Percentiles rank a stretch among this genome's conserved stretches.
phyloP scores from a whole-genome alignment of 192 early-diverging fungal species.

The Gamsiella multidivaricata region DNA sequence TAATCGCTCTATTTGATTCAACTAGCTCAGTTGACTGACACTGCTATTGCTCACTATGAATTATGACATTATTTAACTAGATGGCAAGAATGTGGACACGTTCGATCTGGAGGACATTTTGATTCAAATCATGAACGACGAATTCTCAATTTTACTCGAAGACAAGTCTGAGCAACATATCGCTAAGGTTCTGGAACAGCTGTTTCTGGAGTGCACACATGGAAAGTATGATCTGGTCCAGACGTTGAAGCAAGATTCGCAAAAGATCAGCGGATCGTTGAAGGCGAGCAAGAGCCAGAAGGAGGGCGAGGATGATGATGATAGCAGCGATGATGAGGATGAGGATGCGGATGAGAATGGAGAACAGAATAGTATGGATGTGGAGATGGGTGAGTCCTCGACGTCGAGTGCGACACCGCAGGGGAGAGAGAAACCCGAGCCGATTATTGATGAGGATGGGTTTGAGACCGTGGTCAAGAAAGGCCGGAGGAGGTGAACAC shows the following conservation, averaged over 20 bases:
- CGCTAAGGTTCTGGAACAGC: conserved; percentile 56
- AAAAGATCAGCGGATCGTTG: conserved; percentile 44
- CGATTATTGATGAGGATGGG: conserved; percentile 59
- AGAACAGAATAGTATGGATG: conserved; percentile 43
- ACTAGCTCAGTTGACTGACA: not conserved
- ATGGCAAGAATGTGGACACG: conserved; percentile 62
- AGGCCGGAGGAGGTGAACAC: conserved; percentile 20
- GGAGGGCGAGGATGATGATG: conserved; percentile 24
- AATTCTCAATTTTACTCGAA: conserved; percentile 64
- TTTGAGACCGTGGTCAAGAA: conserved; percentile 58
- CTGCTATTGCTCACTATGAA: not conserved
- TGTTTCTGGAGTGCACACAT: conserved; percentile 59
- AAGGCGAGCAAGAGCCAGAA: conserved; percentile 28
- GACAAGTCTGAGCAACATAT: conserved; percentile 68
- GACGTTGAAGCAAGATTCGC: conserved; percentile 39
- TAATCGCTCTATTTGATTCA: not conserved
- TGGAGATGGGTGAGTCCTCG: conserved; percentile 44
- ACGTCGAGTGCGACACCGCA: conserved; percentile 8
- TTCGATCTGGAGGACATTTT: conserved; percentile 67
- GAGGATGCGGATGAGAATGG: conserved; percentile 31
- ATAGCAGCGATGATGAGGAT: conserved; percentile 36
- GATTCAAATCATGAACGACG: conserved; percentile 66
- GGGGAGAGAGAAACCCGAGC: conserved; percentile 50
- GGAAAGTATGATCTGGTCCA: conserved; percentile 54
- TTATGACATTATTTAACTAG: conserved; percentile 22